Percentiles rank a stretch among this genome's conserved stretches.
phyloP scores from a whole-genome alignment of 345 rosid species.

The Xanthoceras sorbifolium region DNA sequence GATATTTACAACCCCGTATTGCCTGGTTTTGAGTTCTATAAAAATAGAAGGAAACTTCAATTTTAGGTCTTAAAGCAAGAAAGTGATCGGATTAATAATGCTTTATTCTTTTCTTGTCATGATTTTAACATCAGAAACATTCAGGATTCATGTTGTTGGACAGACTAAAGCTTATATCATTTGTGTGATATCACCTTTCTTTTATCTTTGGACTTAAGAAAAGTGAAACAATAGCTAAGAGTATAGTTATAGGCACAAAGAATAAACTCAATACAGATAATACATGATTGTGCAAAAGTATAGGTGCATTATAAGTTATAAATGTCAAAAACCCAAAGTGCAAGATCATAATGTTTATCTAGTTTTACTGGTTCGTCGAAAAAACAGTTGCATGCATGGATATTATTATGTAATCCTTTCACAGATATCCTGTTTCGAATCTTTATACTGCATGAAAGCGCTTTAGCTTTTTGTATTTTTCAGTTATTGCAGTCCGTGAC shows the following conservation, averaged over 20 bases:
- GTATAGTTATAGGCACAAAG: background rate
- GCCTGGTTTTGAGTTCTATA: background rate
- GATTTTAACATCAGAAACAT: slow-evolving; percentile 2
- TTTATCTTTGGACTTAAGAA: background rate
- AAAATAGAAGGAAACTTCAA: background rate
- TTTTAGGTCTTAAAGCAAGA: background rate
- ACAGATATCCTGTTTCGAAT: too few relatives aligned
- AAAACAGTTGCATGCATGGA: too few relatives aligned
- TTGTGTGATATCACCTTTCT: background rate
- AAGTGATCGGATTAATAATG: background rate
- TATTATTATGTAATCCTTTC: background rate
- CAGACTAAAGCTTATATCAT: background rate
- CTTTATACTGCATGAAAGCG: too few relatives aligned
- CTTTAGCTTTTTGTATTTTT: too few relatives aligned
- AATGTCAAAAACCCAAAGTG: background rate
- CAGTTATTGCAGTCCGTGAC: too few relatives aligned
- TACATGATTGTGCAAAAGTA: background rate
- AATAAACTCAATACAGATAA: background rate
- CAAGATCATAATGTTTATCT: background rate
- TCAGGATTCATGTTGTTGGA: background rate
- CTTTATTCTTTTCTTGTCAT: slow-evolving; percentile 2
- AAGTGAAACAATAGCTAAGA: background rate
- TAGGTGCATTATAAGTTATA: background rate
- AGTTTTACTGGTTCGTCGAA: background rate
- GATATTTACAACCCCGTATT: background rate